Conservation (phyloP, 768 basidiomycete species). For the Tylopilus balloui region DNA sequence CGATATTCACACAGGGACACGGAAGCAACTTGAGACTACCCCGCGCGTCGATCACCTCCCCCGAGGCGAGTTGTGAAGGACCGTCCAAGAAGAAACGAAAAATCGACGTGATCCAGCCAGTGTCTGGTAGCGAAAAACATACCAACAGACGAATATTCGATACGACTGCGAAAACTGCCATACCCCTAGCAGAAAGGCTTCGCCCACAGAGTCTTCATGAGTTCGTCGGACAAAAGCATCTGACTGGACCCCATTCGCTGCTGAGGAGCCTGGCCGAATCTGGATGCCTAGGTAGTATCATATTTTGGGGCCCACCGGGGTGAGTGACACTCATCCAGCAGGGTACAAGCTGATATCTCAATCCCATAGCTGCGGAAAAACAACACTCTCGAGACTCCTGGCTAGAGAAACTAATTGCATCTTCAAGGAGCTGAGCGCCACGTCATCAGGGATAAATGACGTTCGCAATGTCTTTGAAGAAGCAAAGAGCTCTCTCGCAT, state of each 20-base stretch:
- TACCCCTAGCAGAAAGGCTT: constrained; percentile 69
- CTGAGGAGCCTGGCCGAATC: constrained; percentile 49
- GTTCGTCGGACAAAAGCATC: constrained; percentile 68
- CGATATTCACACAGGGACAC: constrained; percentile 37
- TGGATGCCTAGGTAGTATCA: constrained; percentile 54
- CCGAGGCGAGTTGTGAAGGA: constrained; percentile 6
- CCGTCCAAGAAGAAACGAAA: constrained; percentile 32
- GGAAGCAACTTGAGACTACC: constrained; percentile 5
- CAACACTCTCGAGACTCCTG: constrained; percentile 69
- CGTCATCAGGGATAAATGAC: constrained; percentile 61
- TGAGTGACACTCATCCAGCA: constrained; percentile 14
- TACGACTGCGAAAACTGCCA: constrained; percentile 29
- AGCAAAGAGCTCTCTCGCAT: constrained; percentile 58
- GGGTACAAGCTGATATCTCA: not conserved
- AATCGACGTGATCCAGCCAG: constrained; percentile 9
- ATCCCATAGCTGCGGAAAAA: constrained; percentile 58
- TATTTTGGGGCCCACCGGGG: constrained; percentile 79
- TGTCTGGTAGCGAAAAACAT: constrained; percentile 17
- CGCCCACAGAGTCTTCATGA: constrained; percentile 60
- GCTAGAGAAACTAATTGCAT: constrained; percentile 53
- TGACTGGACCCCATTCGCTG: constrained; percentile 54
- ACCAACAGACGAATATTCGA: constrained; percentile 18
- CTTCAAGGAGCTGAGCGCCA: constrained; percentile 79
- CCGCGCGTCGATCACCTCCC: constrained; percentile 9
- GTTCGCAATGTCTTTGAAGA: constrained; percentile 72